These are phyloP conservation scores for Verticillium nubilum DNA, from an alignment of 2,329 filamentous ascomycete genomes.

Conservation along the genomic window DNA sequence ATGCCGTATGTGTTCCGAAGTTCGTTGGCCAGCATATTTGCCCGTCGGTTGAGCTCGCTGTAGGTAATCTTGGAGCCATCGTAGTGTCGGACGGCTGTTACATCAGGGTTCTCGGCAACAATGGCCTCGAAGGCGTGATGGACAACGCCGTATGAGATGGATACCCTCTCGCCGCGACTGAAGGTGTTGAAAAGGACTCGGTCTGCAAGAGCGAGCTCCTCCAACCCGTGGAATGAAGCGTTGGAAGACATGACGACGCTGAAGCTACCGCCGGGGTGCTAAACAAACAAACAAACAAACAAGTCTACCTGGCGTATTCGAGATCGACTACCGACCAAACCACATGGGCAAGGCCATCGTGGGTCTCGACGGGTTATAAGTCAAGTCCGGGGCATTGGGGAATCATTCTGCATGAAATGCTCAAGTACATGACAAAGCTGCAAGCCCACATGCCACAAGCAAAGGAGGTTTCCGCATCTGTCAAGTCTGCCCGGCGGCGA, in stretches of 20 bases:
- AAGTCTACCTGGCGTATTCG: background rate
- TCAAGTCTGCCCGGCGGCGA: background rate
- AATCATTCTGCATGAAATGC: background rate
- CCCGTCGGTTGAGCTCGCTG: conserved; percentile 32
- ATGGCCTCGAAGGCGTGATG: conserved; percentile 13
- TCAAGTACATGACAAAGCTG: background rate
- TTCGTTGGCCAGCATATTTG: conserved; percentile 34
- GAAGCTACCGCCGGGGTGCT: background rate
- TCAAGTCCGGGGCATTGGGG: background rate
- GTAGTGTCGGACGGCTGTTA: conserved; percentile 30
- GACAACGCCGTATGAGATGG: conserved; percentile 9
- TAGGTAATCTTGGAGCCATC: conserved; percentile 35
- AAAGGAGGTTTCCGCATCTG: background rate
- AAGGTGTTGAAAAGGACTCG: conserved; percentile 11
- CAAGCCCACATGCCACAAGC: background rate
- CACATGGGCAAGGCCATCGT: background rate
- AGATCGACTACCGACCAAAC: background rate
- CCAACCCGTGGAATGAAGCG: conserved; percentile 9
- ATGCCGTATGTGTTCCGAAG: conserved; percentile 32
- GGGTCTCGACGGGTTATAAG: background rate
- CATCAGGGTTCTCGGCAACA: conserved; percentile 28
- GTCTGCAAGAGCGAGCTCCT: conserved; percentile 9
- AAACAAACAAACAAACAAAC: background rate
- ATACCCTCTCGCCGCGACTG: conserved; percentile 6
- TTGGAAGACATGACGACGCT: conserved; percentile 4